A percentile compares a stretch with the other conserved stretches of the same genome.
Conservation (phyloP, 257 asterid genomes). For the Solanum chmielewskii region DNA sequence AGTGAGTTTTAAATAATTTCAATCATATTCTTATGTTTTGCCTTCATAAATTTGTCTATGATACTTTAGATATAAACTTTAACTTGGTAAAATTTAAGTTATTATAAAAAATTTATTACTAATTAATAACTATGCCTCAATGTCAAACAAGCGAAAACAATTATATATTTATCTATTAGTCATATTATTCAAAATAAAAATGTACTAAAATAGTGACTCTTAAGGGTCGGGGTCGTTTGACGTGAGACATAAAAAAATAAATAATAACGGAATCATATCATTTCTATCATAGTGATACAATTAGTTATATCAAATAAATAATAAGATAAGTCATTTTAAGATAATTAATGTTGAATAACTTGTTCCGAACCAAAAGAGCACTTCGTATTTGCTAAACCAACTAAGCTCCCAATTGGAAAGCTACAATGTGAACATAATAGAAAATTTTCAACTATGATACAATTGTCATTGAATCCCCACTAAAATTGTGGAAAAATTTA, state of each 20-base stretch:
- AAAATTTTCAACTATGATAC: not conserved
- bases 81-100: no score
- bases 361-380: fast-evolving
- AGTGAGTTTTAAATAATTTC: not conserved
- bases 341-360: no score
- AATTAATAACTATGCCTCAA: not conserved
- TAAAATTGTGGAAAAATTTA: not conserved
- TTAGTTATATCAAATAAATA: no score
- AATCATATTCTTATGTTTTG: not conserved
- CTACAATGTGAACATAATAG: not conserved
- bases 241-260: no score
- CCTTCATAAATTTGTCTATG: no score
- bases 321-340: no score
- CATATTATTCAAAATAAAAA: not conserved
- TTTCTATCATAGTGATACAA: no score
- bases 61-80: no score
- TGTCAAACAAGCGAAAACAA: not conserved
- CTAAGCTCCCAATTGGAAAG: not conserved
- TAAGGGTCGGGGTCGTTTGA: no score
- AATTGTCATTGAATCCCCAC: not conserved
- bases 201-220: not conserved
- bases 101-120: not conserved
- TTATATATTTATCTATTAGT: no score
- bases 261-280: no score
- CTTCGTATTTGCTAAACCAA: not conserved